Conservation (phyloP, 2,329 filamentous ascomycete genomes). For the Epichloe elymi region DNA sequence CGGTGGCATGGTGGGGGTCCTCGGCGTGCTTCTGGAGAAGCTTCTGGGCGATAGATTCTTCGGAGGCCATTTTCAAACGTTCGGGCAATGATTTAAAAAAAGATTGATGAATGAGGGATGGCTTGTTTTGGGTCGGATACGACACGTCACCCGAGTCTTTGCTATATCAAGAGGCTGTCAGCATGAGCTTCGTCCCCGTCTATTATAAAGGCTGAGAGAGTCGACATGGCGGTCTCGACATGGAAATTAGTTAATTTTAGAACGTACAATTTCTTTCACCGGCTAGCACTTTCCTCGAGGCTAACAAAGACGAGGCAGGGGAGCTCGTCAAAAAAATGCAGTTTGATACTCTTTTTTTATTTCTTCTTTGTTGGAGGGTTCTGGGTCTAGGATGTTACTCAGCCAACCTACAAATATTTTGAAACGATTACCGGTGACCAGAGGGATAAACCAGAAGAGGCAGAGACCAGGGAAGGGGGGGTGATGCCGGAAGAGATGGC, state of each 20-base stretch:
- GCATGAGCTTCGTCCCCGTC: neutral
- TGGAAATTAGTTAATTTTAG: neutral
- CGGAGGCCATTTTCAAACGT: slow-evolving; percentile 30
- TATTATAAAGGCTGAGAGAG: too few relatives aligned
- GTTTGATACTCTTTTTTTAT: neutral
- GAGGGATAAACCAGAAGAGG: slow-evolving; percentile 26
- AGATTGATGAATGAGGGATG: neutral
- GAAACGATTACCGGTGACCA: slow-evolving; percentile 25
- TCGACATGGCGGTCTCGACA: too few relatives aligned
- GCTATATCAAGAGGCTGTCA: neutral
- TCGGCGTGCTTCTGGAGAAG: slow-evolving; percentile 50
- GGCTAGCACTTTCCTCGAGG: neutral
- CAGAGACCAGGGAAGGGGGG: slow-evolving; percentile 15
- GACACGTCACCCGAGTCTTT: neutral
- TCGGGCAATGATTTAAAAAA: neutral
- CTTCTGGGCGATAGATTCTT: slow-evolving; percentile 45
- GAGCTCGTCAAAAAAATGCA: neutral
- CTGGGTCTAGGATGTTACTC: slow-evolving; percentile 27
- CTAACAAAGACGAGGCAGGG: neutral
- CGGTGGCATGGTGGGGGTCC: slow-evolving; percentile 44
- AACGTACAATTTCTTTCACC: neutral
- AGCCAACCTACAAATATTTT: slow-evolving; percentile 17
- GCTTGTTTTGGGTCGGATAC: neutral
- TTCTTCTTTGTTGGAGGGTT: slow-evolving; percentile 4
- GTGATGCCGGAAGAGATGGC: slow-evolving; percentile 13